Conservation (phyloP, 2,329 filamentous ascomycete genomes). For the Kalmusia sp. region DNA sequence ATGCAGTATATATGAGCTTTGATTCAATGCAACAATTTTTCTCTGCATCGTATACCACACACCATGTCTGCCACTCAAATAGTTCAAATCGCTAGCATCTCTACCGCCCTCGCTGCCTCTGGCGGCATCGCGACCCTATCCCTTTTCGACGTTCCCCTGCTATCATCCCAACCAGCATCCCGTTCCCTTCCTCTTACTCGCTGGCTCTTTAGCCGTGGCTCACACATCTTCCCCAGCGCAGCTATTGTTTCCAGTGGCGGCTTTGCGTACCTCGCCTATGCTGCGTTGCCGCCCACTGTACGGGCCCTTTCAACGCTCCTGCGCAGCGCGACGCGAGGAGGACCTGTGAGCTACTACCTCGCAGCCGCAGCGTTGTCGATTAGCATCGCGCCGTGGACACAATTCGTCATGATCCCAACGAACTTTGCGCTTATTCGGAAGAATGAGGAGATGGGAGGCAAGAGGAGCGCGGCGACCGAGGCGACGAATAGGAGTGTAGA, state of each 20-base stretch:
- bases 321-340: conserved; percentile 7
- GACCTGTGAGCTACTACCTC: conserved; percentile 15
- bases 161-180: conserved; percentile 45
- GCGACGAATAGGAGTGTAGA: conserved; percentile 23
- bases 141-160: conserved; percentile 39
- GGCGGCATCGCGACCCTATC: conserved; percentile 45
- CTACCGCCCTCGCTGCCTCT: conserved; percentile 39
- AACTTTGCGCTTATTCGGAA: conserved; percentile 31
- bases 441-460: conserved; percentile 30
- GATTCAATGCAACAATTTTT: background rate
- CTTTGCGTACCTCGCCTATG: conserved; percentile 37
- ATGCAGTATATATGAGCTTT: background rate
- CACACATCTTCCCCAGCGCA: conserved; percentile 42
- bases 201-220: conserved; percentile 49
- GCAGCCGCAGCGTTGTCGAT: conserved; percentile 25
- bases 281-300: conserved; percentile 7
- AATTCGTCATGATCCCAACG: conserved; percentile 26
- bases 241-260: conserved; percentile 34
- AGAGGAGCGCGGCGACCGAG: conserved; percentile 16
- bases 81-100: conserved; percentile 36
- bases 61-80: conserved; percentile 23
- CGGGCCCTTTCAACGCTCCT: conserved; percentile 5
- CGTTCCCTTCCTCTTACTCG: conserved; percentile 44
- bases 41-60: background rate
- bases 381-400: conserved; percentile 27